Base-by-base conservation (phyloP, 106 monocot genomes). In the Dendrobium officinale region DNA sequence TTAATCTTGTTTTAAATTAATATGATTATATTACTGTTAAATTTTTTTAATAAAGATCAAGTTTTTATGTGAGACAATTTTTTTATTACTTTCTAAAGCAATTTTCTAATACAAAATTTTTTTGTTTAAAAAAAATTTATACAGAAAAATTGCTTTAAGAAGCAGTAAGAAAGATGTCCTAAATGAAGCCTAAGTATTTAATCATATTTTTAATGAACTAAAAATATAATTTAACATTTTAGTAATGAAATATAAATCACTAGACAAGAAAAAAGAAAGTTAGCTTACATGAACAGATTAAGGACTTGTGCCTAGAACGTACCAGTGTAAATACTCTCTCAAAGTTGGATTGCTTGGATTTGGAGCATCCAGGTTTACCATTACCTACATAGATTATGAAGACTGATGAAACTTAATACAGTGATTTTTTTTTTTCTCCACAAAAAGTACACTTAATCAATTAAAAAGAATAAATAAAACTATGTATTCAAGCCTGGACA, bases 251-350 rank as follows among this genome's bases (percentile, higher is more conserved):
- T 58, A 20, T 58, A 16, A 58, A 18, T 58, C 3, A 58, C 11
- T 17, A 58, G 16, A 20, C 10, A 37, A 58, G 4, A 16, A 4
- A 18, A 20, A 19, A 58, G 16, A 13, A 17, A 18, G 20, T 6
- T 8, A 22, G 22, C n/a, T 0, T 66, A 66, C 22, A 66, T 4
- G 64, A 66, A 31, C 4, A 10, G 10, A 31, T 27, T 10, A 70
- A 17, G 68, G 13, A 8, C 11, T 8, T 33, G 33, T 33, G 8
- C 33, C 2, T 13, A 3, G 2, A 51, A 51, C 18, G 13, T 43
- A 81, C 85, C 85, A 81, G 72, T 85, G 85, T 44, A 85, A 67
- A 67, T 85, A 85, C 42, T 85, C 85, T 66, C 77, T 81, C 22
- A 85, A 40, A 42, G 40, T 67, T 72, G 81, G 77, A n/a, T 85